A percentile compares a stretch with the other conserved stretches of the same genome.
Conservation (phyloP, 805 yeast species). For the Ogataea zsoltii region DNA sequence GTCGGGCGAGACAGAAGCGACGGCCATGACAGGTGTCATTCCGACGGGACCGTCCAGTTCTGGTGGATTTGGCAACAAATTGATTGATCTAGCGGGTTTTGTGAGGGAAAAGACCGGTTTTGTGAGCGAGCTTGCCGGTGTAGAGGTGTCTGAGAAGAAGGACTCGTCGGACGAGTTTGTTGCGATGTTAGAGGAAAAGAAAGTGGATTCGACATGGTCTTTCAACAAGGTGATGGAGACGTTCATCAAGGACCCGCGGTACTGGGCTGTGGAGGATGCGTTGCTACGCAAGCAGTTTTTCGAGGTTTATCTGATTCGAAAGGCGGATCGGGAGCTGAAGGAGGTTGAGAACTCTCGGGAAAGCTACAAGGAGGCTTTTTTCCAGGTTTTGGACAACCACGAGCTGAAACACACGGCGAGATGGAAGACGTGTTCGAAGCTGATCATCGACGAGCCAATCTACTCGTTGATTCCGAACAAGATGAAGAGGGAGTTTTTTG, state of each 20-base stretch:
- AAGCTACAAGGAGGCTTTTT: slow-evolving; percentile 56
- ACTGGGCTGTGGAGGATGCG: slow-evolving; percentile 68
- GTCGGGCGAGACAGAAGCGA: not conserved
- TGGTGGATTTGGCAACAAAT: slow-evolving; percentile 11
- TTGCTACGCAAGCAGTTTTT: slow-evolving; percentile 57
- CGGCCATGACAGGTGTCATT: too few relatives aligned
- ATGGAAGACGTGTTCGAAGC: slow-evolving; percentile 59
- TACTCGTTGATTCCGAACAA: slow-evolving; percentile 60
- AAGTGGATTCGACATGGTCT: slow-evolving; percentile 75
- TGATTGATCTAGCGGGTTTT: slow-evolving; percentile 10
- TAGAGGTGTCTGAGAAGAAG: not conserved
- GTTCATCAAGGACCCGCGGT: slow-evolving; percentile 59
- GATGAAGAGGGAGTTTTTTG: slow-evolving; percentile 55
- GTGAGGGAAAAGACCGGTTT: slow-evolving; percentile 4
- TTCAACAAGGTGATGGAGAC: slow-evolving; percentile 63
- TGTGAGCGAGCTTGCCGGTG: slow-evolving; percentile 5
- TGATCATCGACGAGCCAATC: slow-evolving; percentile 64
- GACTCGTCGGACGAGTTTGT: slow-evolving; percentile 40
- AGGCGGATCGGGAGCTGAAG: slow-evolving; percentile 50
- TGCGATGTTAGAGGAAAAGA: slow-evolving; percentile 50
- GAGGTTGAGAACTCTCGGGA: slow-evolving; percentile 55
- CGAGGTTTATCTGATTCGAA: slow-evolving; percentile 61
- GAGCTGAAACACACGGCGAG: slow-evolving; percentile 55
- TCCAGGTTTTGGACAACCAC: slow-evolving; percentile 43
- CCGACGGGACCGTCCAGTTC: not conserved